phyloP scores from a whole-genome alignment of 805 yeast genomes.

The Nakazawaea anatomiae region DNA sequence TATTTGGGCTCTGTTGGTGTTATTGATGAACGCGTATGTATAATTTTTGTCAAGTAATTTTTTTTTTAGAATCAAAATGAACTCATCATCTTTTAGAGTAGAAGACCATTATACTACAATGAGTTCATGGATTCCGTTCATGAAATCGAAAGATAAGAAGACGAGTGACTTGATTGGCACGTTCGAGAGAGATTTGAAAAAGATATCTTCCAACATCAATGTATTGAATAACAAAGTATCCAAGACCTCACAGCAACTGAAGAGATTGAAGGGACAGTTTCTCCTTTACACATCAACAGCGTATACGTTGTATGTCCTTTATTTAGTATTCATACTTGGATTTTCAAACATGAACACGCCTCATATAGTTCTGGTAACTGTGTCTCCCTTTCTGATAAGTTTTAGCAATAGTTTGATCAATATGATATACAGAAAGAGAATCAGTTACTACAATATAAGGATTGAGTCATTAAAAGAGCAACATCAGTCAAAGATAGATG shows the following conservation, averaged over 20 bases:
- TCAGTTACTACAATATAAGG: conserved; percentile 9
- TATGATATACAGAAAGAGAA: conserved; percentile 15
- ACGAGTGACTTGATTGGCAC: conserved; percentile 15
- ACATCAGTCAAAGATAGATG: conserved; percentile 30
- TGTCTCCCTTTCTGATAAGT: conserved; percentile 14
- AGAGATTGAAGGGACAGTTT: neutral
- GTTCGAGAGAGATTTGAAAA: conserved; percentile 37
- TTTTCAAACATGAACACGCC: neutral
- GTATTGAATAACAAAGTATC: conserved; percentile 16
- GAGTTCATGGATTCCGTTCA: conserved; percentile 16
- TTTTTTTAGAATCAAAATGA: too few relatives aligned
- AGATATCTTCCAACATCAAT: conserved; percentile 28
- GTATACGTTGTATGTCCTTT: conserved; percentile 20
- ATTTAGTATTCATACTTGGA: conserved; percentile 12
- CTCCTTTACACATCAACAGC: conserved; percentile 15
- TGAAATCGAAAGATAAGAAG: conserved; percentile 11
- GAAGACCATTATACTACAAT: neutral
- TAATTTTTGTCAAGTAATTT: too few relatives aligned
- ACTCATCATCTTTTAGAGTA: too few relatives aligned
- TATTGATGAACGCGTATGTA: neutral
- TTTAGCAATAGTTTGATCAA: conserved; percentile 12
- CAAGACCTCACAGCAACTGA: conserved; percentile 1
- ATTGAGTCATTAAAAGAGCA: conserved; percentile 23
- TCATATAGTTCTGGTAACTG: neutral
- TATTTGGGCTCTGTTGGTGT: too few relatives aligned